Conservation (phyloP, 345 rosid species). For the Laguncularia racemosa region DNA sequence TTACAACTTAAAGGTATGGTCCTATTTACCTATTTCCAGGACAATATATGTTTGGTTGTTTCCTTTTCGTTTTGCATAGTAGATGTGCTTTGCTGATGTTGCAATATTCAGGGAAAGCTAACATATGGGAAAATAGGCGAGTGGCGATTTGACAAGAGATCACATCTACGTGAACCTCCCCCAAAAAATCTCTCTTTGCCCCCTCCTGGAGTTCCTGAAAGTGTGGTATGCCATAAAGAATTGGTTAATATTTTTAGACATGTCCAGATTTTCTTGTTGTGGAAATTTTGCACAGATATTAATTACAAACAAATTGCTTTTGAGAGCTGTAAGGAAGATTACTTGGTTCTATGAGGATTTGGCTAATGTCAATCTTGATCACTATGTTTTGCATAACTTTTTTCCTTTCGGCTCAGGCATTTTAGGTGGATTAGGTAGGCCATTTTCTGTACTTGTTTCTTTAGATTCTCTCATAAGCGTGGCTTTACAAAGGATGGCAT, state of each 20-base stretch:
- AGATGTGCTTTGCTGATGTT: slow-evolving; percentile 1
- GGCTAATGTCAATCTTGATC: no score
- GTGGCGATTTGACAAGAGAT: slow-evolving; percentile 97
- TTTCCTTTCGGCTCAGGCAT: no score
- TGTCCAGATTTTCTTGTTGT: not conserved
- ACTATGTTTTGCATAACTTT: no score
- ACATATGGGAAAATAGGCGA: slow-evolving; percentile 85
- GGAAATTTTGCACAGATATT: no score
- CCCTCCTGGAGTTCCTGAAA: slow-evolving; percentile 90
- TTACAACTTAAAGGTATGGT: slow-evolving; percentile 71
- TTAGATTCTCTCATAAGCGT: no score
- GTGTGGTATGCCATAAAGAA: slow-evolving; percentile 60
- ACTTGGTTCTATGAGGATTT: no score
- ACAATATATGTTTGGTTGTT: no score
- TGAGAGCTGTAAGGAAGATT: no score
- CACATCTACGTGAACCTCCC: slow-evolving; percentile 67
- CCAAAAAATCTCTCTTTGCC: slow-evolving; percentile 74
- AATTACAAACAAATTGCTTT: no score
- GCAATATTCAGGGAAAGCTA: slow-evolving; percentile 56
- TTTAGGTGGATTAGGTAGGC: no score
- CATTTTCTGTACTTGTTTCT: no score
- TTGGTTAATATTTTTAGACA: not conserved
- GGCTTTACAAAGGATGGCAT: no score
- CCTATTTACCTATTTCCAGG: not conserved
- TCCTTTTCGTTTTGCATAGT: not conserved